Evolutionary conservation across 768 basidiomycete species (phyloP), one percentile per base, ranked within the genome.

Genomic region (Phaeotremella skinneri): DNA sequence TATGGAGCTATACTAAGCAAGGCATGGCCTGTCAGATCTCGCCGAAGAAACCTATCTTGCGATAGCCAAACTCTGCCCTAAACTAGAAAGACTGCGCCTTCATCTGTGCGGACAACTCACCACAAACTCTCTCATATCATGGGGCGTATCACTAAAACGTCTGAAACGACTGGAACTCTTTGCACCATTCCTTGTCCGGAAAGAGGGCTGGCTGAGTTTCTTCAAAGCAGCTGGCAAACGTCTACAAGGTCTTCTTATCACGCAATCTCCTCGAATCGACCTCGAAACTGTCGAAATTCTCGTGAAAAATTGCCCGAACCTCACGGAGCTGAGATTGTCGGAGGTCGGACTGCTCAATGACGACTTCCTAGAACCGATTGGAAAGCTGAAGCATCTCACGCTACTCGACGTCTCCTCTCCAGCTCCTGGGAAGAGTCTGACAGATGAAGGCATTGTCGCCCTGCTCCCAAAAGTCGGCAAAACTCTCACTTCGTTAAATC

Each of bases 51-150:
- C 88, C 2, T 81, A 92, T 43, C 79, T 80, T 37, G 83, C 88
- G 0, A 82, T 98, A 7, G 84, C 85, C 0, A 81, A 82, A 42
- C 85, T 96, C 51, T 97, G 93, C 73, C 90, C 91, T 0, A 89
- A 88, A 66, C 81, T 99, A 27, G 84, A 85, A 0, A 81, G 80
- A 14, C 82, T 99, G 9, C 84, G 87, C 0, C 85, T 99, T 17
- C 87, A 91, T 67, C 85, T 85, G 64, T 97, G 93, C 63, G 94
- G 94, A 3, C 85, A 86, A 31, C 82, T 98, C 58, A 82, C 87
- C 53, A 82, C 25, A 11, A 61, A 73, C 20, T 65, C 70, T 0
- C 25, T 80, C 20, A 52, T 56, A 17, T 45, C 58, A 4, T 89
- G 90, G 82, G 81, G 81, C 41, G 80, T 77, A 3, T 81, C 82